A percentile compares a stretch with the other conserved stretches of the same genome.
Conservation (phyloP, 2,329 filamentous ascomycete species). For the Dothideomycetes sp. region DNA sequence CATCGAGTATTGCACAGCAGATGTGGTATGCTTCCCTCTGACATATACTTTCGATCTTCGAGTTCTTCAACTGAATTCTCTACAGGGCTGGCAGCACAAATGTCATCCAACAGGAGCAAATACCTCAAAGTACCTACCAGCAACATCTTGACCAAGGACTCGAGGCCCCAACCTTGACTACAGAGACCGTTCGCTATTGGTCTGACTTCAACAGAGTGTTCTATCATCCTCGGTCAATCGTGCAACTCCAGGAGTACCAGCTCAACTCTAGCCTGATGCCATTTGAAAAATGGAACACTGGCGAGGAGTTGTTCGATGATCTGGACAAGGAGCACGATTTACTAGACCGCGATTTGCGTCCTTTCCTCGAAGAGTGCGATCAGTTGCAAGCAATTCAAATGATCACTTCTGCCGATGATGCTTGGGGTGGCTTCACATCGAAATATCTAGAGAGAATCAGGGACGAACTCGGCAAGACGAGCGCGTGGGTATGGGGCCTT, state of each 20-base stretch:
- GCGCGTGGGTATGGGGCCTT: constrained; percentile 78
- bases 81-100: constrained; percentile 56
- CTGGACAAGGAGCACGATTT: constrained; percentile 63
- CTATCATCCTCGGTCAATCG: constrained; percentile 78
- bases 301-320: constrained; percentile 59
- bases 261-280: constrained; percentile 70
- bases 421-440: constrained; percentile 40
- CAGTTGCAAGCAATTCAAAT: constrained; percentile 77
- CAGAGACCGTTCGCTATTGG: constrained; percentile 80
- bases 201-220: constrained; percentile 91
- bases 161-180: constrained; percentile 53
- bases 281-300: constrained; percentile 67
- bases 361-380: constrained; percentile 88
- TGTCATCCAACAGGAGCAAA: constrained; percentile 58
- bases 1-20: constrained; percentile 14
- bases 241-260: constrained; percentile 82
- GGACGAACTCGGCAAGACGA: constrained; percentile 84
- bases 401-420: constrained; percentile 44
- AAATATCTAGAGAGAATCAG: constrained; percentile 54
- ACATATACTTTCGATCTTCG: neutral
- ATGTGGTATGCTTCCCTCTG: constrained; percentile 31
- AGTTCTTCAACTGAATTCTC: neutral
- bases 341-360: constrained; percentile 79
- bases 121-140: constrained; percentile 68
- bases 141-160: constrained; percentile 65